Percentiles rank a stretch among this genome's conserved stretches.
These are phyloP conservation scores for Geotrichum phurueaensis DNA, from an alignment of 1,139 yeast species.

Conservation along the genomic window DNA sequence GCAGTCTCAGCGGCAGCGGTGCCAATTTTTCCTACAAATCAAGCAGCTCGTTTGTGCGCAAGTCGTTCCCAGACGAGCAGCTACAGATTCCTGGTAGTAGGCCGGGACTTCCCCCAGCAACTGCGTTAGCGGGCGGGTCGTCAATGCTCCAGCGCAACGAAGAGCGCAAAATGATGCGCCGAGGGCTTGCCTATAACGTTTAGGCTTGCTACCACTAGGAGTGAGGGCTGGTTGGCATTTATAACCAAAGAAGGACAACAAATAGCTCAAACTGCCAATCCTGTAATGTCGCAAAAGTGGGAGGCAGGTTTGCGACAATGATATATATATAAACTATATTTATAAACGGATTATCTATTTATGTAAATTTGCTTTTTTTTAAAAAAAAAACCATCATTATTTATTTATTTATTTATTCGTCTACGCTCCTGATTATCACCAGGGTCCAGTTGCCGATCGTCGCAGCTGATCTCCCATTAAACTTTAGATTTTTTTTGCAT, in stretches of 20 bases:
- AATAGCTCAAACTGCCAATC: no score
- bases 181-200: constrained; percentile 1
- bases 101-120: background rate
- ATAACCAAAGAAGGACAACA: no score
- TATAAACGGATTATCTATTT: no score
- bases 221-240: no score
- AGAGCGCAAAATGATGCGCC: constrained; percentile 12
- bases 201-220: background rate
- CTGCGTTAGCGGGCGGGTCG: background rate
- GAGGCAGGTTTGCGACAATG: no score
- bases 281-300: no score
- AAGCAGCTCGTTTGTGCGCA: background rate
- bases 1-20: background rate
- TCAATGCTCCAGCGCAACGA: constrained; percentile 15
- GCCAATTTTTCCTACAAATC: background rate
- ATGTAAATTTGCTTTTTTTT: no score
- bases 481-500: background rate
- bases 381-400: no score
- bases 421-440: background rate
- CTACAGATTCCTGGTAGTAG: background rate
- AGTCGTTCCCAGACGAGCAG: background rate
- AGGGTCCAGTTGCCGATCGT: background rate
- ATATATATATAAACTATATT: no score
- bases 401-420: no score
- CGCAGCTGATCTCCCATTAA: background rate